Evolutionary conservation across 2,329 filamentous ascomycete species (phyloP).

Genomic region (Drechslera avenae): DNA sequence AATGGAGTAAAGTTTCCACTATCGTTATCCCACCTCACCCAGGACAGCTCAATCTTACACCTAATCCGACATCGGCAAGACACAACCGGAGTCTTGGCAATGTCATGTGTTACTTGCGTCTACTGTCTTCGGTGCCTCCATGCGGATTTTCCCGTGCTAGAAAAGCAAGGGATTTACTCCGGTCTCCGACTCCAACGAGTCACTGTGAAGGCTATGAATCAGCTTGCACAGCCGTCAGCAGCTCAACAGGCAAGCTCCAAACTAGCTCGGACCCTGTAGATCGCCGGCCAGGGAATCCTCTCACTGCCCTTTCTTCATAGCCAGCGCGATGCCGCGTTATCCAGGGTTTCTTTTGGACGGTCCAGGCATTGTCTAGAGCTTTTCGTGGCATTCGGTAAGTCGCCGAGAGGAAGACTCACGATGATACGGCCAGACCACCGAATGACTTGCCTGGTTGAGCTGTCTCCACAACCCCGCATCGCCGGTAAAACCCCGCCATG

Average conservation of each 20-base stretch:
- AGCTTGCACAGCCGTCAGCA: slow-evolving; percentile 1
- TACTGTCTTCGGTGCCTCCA: neutral
- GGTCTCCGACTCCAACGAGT: neutral
- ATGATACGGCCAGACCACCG: slow-evolving; percentile 23
- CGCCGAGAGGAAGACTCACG: slow-evolving; percentile 1
- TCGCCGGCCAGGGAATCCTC: slow-evolving; percentile 1
- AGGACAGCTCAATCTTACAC: neutral
- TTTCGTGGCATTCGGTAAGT: slow-evolving; percentile 6
- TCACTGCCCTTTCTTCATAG: neutral
- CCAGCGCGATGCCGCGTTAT: neutral
- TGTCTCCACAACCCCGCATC: slow-evolving; percentile 25
- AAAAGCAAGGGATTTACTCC: neutral
- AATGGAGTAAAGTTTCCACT: too few species aligned
- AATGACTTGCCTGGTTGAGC: slow-evolving; percentile 21
- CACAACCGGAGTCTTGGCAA: neutral
- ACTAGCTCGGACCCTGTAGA: slow-evolving; percentile 14
- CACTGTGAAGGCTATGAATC: neutral
- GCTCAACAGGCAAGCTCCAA: slow-evolving; percentile 3
- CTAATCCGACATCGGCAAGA: slow-evolving; percentile 1
- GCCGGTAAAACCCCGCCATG: slow-evolving; percentile 29
- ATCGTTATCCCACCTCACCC: too few species aligned
- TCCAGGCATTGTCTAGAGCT: neutral
- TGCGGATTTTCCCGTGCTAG: neutral
- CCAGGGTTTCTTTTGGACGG: too few species aligned
- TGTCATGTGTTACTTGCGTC: neutral